A percentile compares a stretch with the other conserved stretches of the same genome.
Evolutionary conservation across 192 early-diverging fungal genomes (phyloP).

Genomic region (Coemansia sp.): DNA sequence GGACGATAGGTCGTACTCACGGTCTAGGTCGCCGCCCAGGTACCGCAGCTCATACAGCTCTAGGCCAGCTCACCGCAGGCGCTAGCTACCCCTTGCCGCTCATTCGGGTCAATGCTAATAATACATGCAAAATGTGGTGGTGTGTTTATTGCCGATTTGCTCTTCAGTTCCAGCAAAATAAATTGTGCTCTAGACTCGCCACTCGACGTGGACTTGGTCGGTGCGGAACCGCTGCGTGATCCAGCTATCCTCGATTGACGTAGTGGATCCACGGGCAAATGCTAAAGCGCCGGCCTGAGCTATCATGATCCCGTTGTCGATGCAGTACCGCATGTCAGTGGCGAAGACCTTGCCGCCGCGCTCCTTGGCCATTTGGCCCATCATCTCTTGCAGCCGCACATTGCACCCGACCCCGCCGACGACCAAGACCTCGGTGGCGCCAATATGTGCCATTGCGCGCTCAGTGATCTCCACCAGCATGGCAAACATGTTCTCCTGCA

Average conservation of each 20-base stretch:
- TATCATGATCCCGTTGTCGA: slow-evolving; percentile 99
- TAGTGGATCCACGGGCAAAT: slow-evolving; percentile 81
- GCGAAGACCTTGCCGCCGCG: slow-evolving; percentile 89
- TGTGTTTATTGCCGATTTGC: neutral
- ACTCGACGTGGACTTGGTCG: slow-evolving; percentile 82
- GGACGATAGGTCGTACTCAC: slow-evolving; percentile 8
- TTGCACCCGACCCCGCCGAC: slow-evolving; percentile 99
- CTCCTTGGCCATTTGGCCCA: slow-evolving; percentile 92
- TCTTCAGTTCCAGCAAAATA: neutral
- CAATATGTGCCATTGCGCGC: slow-evolving; percentile 98
- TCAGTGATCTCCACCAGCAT: slow-evolving; percentile 99
- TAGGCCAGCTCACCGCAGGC: slow-evolving; percentile 10
- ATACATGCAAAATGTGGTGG: neutral
- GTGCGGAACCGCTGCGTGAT: slow-evolving; percentile 95
- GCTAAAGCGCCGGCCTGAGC: slow-evolving; percentile 93
- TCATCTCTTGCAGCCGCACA: slow-evolving; percentile 95
- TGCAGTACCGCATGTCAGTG: slow-evolving; percentile 96
- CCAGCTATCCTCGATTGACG: slow-evolving; percentile 81
- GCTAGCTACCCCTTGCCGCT: neutral
- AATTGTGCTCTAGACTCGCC: slow-evolving; percentile 60
- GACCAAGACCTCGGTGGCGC: slow-evolving; percentile 85
- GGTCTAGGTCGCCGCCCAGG: slow-evolving; percentile 29
- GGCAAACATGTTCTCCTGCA: slow-evolving; percentile 98
- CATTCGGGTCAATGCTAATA: neutral
- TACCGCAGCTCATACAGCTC: slow-evolving; percentile 22